These are phyloP conservation scores for Mycosarcoma maydis DNA, from an alignment of 1,284 basidiomycete genomes.

Conservation along the genomic window DNA sequence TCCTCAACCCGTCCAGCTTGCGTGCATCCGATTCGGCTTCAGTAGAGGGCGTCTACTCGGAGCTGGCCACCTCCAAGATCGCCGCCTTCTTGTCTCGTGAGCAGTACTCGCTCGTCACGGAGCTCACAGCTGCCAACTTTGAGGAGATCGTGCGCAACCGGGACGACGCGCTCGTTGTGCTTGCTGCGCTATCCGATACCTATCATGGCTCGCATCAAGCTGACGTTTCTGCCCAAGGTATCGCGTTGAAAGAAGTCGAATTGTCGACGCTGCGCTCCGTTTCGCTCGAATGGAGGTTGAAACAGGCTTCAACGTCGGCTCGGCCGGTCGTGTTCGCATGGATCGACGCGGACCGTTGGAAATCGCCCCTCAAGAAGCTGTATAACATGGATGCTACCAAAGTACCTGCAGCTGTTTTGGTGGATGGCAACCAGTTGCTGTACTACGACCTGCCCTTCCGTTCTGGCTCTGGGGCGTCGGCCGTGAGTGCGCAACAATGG, in stretches of 20 bases:
- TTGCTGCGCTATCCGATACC: slow-evolving; percentile 56
- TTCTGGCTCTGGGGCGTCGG: not conserved
- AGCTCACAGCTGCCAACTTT: slow-evolving; percentile 55
- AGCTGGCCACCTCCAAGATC: slow-evolving; percentile 18
- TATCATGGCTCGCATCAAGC: slow-evolving; percentile 29
- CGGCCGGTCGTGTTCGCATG: slow-evolving; percentile 55
- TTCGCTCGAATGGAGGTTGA: slow-evolving; percentile 46
- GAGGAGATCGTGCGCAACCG: slow-evolving; percentile 51
- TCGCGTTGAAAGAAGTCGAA: slow-evolving; percentile 44
- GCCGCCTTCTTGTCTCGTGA: slow-evolving; percentile 48
- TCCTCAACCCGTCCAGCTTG: slow-evolving; percentile 31
- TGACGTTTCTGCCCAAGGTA: slow-evolving; percentile 19
- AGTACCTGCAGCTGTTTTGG: slow-evolving; percentile 45
- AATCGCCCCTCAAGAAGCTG: slow-evolving; percentile 47
- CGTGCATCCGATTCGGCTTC: slow-evolving; percentile 7
- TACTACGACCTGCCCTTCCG: slow-evolving; percentile 45
- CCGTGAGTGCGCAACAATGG: slow-evolving; percentile 20
- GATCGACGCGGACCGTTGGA: slow-evolving; percentile 63
- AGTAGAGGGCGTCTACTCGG: slow-evolving; percentile 12
- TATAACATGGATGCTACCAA: slow-evolving; percentile 32
- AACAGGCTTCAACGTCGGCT: not conserved
- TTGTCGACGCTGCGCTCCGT: slow-evolving; percentile 36
- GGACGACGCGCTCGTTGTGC: slow-evolving; percentile 47
- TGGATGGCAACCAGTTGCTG: slow-evolving; percentile 44
- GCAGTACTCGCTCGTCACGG: slow-evolving; percentile 50